phyloP scores from a whole-genome alignment of 1,284 basidiomycete species.

The Bondarzewia mesenterica region DNA sequence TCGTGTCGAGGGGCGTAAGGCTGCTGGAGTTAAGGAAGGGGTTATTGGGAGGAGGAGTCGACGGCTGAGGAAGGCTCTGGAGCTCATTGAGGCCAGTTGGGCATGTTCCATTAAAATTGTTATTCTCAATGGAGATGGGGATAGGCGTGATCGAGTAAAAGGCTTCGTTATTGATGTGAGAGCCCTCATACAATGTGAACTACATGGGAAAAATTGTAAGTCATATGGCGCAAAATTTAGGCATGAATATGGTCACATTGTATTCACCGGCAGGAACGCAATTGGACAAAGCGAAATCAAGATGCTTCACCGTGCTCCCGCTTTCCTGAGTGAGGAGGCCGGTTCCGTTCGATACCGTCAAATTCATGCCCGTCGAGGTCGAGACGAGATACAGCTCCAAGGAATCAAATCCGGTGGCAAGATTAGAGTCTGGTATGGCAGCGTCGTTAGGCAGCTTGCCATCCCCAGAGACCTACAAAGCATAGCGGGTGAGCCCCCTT shows the following conservation, averaged over 20 bases:
- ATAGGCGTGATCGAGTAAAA: constrained; percentile 39
- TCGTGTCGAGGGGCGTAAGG: constrained; percentile 6
- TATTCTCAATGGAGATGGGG: constrained; percentile 32
- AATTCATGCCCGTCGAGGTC: constrained; percentile 29
- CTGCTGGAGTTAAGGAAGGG: constrained; percentile 15
- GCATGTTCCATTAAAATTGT: constrained; percentile 20
- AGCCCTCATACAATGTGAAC: constrained; percentile 43
- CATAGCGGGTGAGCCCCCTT: neutral
- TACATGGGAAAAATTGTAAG: constrained; percentile 13
- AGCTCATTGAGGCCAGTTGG: constrained; percentile 23
- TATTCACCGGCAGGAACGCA: constrained; percentile 40
- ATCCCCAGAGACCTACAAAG: constrained; percentile 35
- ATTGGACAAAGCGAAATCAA: constrained; percentile 34
- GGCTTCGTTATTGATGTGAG: constrained; percentile 26
- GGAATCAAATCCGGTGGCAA: constrained; percentile 30
- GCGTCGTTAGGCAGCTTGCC: constrained; percentile 30
- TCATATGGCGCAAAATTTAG: neutral
- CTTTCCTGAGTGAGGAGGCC: constrained; percentile 30
- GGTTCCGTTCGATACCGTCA: constrained; percentile 38
- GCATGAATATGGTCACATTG: constrained; percentile 33
- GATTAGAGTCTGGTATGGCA: constrained; percentile 26
- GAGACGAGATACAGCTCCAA: constrained; percentile 45
- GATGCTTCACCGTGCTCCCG: constrained; percentile 41
- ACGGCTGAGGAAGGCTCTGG: constrained; percentile 28
- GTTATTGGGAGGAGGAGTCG: constrained; percentile 16